Base-by-base conservation (phyloP, 2,329 filamentous ascomycete genomes). In the Mariannaea sp. region DNA sequence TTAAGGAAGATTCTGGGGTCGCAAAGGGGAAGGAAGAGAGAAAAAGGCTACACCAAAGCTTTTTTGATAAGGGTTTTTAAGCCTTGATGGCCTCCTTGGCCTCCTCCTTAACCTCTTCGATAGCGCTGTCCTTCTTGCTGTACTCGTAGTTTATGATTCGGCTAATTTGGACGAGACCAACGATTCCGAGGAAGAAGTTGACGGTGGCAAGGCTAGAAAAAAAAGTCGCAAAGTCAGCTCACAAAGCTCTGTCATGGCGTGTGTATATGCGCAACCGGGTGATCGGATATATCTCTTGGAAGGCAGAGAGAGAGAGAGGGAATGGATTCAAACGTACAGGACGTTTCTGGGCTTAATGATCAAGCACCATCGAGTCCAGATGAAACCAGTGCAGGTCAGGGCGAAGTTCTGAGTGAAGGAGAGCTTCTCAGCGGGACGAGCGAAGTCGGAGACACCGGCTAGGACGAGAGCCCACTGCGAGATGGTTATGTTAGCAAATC, bases 341-440 rank as follows among this genome's bases (percentile, higher is more conserved):
- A 92, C 78, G 81, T 99, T 99, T 76, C 86, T 86, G 53, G 94
- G 94, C 75, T 86, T 92, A 77, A 99, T 99, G 74, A 99, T 89
- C 71, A 97, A 82, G 81, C 94, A 99, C 94, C 94, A 99, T 64
- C 94, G 85, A 39, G 94, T 99, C 94, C 94, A 99, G 82, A 99
- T 99, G 61, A 89, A 76, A 63, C 94, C 94, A 8, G 94, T 99
- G 66, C 86, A 86, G 70, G 90, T 94, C 65, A 99, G 83, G 55
- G 94, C 93, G 44, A 80, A 80, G 78, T 97, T 99, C 77, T 97
- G 92, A 24, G 90, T 94, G 58, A 97, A 79, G 33, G 92, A 97
- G 64, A 99, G 90, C 74, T 92, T 91, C 74, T 95, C 90, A 59
- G 89, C 91, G 26, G 94, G 94, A 65, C 94, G 92, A 58, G 87